Base-by-base conservation (phyloP, 2,329 filamentous ascomycete genomes). In the Sordariomycetes sp. region DNA sequence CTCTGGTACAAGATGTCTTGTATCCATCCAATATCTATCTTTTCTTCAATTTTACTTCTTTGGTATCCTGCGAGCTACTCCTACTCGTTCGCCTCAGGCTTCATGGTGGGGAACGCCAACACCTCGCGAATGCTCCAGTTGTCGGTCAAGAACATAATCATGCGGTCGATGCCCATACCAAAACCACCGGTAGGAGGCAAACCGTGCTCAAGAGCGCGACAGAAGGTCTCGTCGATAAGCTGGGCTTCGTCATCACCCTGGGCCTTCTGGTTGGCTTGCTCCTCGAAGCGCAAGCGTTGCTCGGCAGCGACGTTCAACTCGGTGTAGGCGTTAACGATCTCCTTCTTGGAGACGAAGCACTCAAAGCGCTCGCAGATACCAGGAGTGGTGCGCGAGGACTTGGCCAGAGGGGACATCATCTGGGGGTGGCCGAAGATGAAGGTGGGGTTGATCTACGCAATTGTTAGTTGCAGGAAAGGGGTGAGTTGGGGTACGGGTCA, bases 221-320 rank as follows among this genome's bases (percentile, higher is more conserved):
- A 85, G 72, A 96, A 96, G 49, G 85, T 93, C 74, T 96, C 90
- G 49, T 98, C 93, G 36, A 96, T 79, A 47, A 92, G 68, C 66
- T 96, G 92, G 2, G 90, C 93, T 66, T 98, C 93, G 48, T 96
- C 87, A 46, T 98, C 93, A 54, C 93, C 92, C 64, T 94, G 86
- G 6, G 79, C 86, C 75, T 96, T 96, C 69, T 96, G 88, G 49
- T 78, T 74, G 5, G 88, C 90, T 65, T 98, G 92, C 75, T 96
- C 90, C 59, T 94, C 87, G 43, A 64, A 64, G 16, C 87, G 79
- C 42, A 90, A 65, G 41, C 92, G 78, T 68, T 98, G 92, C 61
- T 95, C 88, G 51, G 94, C 90, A 37, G 90, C 87, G 51, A 95
- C 86, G 70, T 64, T 64, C 73, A 98, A 80, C 76, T 98, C 92